Conservation (phyloP, 2,329 filamentous ascomycete genomes). For the Microsporum audouinii region DNA sequence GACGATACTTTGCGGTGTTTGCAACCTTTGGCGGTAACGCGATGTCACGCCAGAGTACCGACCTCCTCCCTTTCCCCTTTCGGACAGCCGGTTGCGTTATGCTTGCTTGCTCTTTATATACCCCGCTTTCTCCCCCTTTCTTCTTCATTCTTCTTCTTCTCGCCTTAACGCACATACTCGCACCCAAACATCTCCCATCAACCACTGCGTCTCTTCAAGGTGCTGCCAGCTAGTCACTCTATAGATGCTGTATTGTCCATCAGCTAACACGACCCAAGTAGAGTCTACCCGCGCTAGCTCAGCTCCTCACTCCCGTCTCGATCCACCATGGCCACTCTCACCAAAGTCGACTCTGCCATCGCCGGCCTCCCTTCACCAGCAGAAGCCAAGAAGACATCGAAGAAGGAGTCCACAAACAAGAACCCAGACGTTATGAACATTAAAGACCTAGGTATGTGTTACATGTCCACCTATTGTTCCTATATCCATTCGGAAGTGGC, state of each 20-base stretch:
- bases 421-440: constrained; percentile 78
- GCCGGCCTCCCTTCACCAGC: constrained; percentile 61
- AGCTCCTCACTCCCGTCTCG: neutral
- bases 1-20: neutral
- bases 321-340: constrained; percentile 52
- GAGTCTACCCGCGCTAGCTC: neutral
- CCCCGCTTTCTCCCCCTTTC: neutral
- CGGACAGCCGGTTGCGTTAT: neutral
- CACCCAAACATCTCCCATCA: too few relatives aligned
- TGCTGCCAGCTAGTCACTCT: neutral
- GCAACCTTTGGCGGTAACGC: neutral
- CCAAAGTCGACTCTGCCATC: constrained; percentile 86
- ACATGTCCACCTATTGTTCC: neutral
- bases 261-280: neutral
- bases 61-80: neutral
- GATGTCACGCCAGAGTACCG: neutral
- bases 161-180: neutral
- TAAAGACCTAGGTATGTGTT: constrained; percentile 63
- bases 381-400: constrained; percentile 37
- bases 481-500: neutral
- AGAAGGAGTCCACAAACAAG: constrained; percentile 42
- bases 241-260: too few relatives aligned
- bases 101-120: neutral
- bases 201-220: neutral
- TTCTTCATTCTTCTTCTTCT: constrained; percentile 8